Evolutionary conservation across 139 green algal genomes (phyloP), one percentile per base, ranked within the genome.

Genomic region (Chlorella sp.): DNA sequence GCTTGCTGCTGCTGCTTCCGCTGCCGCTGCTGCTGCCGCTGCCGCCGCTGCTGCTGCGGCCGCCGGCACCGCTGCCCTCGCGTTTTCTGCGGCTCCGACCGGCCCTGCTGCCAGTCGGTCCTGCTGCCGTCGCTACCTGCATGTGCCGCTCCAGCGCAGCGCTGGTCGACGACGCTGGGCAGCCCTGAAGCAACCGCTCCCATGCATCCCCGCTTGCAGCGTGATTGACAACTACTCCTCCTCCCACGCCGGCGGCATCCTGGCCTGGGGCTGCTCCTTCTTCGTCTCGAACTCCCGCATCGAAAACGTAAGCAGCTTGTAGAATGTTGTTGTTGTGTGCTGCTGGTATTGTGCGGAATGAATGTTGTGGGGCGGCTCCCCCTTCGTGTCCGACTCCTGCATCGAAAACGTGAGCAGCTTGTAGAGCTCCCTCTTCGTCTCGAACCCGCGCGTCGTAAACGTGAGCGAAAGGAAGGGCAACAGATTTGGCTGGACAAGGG

Each of bases 211-310:
- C 38, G 30, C 9, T 30, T 62, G 77, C 64, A 68, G 58, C 7
- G 41, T 83, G 0, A 14, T 32, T 3, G 77, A 83, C 20, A 83
- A 83, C 77, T 41, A 73, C 20, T 62, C 40, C 0, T 68, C 54
- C 30, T 73, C 58, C 0, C 65, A 73, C 32, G 77, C 77, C 30
- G 76, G 77, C 13, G 77, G 54, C 20, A 51, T 44, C 19, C 77
- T 83, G 56, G 70, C 48, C 32, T 76, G 70, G 70, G 70, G 70
- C 38, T 60, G 51, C 51, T 26, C 13, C 51, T 32, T 78, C 43
- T 54, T 78, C 32, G 72, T 32, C 6, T 74, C 60, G 13, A 62
- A 83, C 60, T 74, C 56, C 58, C 60, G 73, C 40, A 14, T 83
- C 1, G 14, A n/a, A 7, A 83, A 83, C 32, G 77, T 83, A 41